Conservation (phyloP, 106 monocot species). For the Dioscorea dumetorum region DNA sequence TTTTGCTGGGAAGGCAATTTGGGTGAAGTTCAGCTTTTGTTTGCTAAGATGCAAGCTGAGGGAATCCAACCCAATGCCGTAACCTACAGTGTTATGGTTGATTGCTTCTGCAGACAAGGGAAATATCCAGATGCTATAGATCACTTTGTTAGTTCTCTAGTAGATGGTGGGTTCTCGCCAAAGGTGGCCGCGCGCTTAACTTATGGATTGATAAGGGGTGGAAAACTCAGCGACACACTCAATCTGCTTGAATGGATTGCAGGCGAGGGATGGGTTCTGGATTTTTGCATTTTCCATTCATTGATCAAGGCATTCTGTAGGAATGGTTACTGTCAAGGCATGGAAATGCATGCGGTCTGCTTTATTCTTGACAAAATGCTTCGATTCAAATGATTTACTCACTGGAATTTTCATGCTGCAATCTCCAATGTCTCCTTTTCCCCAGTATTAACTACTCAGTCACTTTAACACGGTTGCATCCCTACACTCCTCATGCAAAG, state of each 20-base stretch:
- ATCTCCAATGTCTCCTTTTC: no score
- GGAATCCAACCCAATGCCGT: constrained; percentile 2
- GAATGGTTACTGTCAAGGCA: constrained; percentile 13
- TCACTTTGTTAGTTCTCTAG: neutral
- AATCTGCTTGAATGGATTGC: constrained; percentile 27
- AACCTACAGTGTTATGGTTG: constrained; percentile 40
- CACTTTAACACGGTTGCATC: no score
- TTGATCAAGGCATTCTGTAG: constrained; percentile 35
- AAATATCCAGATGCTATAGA: constrained; percentile 11
- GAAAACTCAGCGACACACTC: constrained; percentile 5
- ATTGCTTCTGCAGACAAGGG: constrained; percentile 38
- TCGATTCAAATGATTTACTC: neutral
- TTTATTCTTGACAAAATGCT: constrained; percentile 31
- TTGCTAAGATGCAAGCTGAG: no score
- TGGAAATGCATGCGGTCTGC: constrained; percentile 11
- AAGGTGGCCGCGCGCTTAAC: constrained; percentile 31
- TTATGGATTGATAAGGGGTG: constrained; percentile 31
- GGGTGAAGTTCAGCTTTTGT: no score
- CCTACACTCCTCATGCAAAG: no score
- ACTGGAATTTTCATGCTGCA: no score
- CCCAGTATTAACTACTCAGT: no score
- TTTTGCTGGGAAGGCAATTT: constrained; percentile 20
- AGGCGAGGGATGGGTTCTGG: constrained; percentile 21
- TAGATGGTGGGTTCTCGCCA: constrained; percentile 16
- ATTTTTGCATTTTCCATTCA: constrained; percentile 12